Evolutionary conservation across 2,329 filamentous ascomycete genomes (phyloP).

Genomic region (Penicillium sp.): DNA sequence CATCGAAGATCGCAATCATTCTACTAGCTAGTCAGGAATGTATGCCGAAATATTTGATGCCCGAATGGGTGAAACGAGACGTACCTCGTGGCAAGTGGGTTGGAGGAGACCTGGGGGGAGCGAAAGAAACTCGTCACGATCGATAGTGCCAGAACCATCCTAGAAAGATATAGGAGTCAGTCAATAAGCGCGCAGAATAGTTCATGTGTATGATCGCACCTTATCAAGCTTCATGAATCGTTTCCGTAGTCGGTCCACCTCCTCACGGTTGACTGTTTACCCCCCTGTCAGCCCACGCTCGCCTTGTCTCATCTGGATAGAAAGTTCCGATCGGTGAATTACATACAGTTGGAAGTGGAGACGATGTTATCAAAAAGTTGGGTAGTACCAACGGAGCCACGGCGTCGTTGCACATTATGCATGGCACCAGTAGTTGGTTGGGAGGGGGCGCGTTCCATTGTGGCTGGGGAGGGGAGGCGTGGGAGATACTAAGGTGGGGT

Average conservation of each 20-base stretch:
- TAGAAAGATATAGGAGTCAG: conserved; percentile 39
- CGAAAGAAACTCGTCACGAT: conserved; percentile 96
- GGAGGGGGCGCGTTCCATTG: conserved; percentile 32
- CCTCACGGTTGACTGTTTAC: conserved; percentile 85
- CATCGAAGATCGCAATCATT: conserved; percentile 99
- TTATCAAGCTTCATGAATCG: conserved; percentile 99
- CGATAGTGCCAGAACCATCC: conserved; percentile 98
- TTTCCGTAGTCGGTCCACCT: conserved; percentile 93
- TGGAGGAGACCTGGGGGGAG: conserved; percentile 97
- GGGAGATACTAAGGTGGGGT: not conserved
- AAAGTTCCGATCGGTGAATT: conserved; percentile 1
- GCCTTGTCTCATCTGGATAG: not conserved
- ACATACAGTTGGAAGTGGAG: conserved; percentile 90
- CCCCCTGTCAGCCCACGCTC: conserved; percentile 6
- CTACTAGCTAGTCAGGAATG: conserved; percentile 44
- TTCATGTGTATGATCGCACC: conserved; percentile 49
- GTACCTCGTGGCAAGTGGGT: conserved; percentile 93
- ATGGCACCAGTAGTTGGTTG: conserved; percentile 48
- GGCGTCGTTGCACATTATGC: conserved; percentile 45
- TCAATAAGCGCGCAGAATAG: not conserved
- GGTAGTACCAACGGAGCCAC: conserved; percentile 52
- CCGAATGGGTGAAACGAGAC: conserved; percentile 27
- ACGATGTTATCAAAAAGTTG: conserved; percentile 92
- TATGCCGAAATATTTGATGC: not conserved
- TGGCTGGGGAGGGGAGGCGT: not conserved